Evolutionary conservation across 352 stramenopile genomes (phyloP), one percentile per base, ranked within the genome.

Genomic region (Globisporangium nagaii): DNA sequence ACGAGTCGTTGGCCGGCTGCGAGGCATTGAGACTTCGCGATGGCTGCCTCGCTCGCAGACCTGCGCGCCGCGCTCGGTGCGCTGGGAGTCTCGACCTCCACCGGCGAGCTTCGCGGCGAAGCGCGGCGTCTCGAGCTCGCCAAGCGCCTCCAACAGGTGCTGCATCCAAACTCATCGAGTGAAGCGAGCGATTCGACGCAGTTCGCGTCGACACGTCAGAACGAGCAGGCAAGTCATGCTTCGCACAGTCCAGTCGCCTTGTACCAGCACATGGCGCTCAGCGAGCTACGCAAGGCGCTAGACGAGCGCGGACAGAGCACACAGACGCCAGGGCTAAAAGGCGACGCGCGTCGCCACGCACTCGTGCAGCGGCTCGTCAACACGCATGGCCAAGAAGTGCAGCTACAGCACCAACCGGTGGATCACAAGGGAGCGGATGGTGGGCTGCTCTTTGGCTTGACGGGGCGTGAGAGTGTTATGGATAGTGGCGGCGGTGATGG

Each of bases 321-420:
- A 6, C 65, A 71, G 5, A 79, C 73, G 1, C 61, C 57, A n/a
- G 70, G 70, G 1, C 35, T 80, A 31, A 79, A 79, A 52, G 70
- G 68, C 11, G 73, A 84, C 25, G 68, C 56, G 17, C 44, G 73
- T 31, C 68, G 70, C 11, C 70, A 80, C 32, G 68, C 73, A 22
- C 49, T 84, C 4, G 43, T 72, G 17, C 70, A 80, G 60, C 58
- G 73, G n/a, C 39, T 79, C 25, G 45, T 78, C 24, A 73, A 71
- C 30, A 41, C 54, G 1, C 46, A 56, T 9, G 9, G 20, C 24
- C 20, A 42, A 8, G n/a, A 2, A 13, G 43, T 28, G 12, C 28
- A 52, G 30, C 40, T 48, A 35, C 31, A 37, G 25, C 28, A 51
- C 17, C 9, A 20, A n/a, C 3, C 3, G 24, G 10, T 50, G 11